These are phyloP conservation scores for Blakeslea trispora DNA, from an alignment of 371 early-diverging fungal species.

Conservation along the genomic window DNA sequence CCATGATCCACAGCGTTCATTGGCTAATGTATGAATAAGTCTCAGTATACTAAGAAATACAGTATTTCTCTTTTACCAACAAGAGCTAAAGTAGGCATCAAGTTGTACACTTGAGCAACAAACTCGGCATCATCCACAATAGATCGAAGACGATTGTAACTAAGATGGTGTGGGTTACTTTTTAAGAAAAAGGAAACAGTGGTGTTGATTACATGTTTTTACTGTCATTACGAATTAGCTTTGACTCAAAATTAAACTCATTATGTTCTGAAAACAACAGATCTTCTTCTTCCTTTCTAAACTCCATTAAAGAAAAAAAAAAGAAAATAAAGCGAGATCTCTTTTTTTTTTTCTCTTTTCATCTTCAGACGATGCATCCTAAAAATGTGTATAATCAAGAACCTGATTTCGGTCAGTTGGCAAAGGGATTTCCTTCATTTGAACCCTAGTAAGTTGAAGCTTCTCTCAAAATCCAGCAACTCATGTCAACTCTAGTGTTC, in stretches of 20 bases:
- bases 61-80: conserved; percentile 55
- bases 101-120: conserved; percentile 56
- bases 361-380: conserved; percentile 29
- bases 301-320: conserved; percentile 9
- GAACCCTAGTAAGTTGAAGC: conserved; percentile 10
- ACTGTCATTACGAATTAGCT: conserved; percentile 44
- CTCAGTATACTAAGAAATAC: not conserved
- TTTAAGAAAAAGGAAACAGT: no score
- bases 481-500: conserved; percentile 19
- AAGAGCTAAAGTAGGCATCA: conserved; percentile 64
- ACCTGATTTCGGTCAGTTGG: conserved; percentile 44
- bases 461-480: not conserved
- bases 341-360: conserved; percentile 9
- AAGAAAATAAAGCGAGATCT: conserved; percentile 8
- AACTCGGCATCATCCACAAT: conserved; percentile 77
- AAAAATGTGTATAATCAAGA: conserved; percentile 34
- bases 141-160: conserved; percentile 79
- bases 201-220: conserved; percentile 44
- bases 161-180: conserved; percentile 17
- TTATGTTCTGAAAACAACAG: conserved; percentile 14
- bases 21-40: conserved; percentile 52
- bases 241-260: conserved; percentile 30
- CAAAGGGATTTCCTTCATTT: conserved; percentile 24
- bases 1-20: conserved; percentile 87
- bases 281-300: conserved; percentile 10